A percentile compares a stretch with the other conserved stretches of the same genome.
phyloP scores from a whole-genome alignment of 257 asterid species.

The Penstemon davidsonii region DNA sequence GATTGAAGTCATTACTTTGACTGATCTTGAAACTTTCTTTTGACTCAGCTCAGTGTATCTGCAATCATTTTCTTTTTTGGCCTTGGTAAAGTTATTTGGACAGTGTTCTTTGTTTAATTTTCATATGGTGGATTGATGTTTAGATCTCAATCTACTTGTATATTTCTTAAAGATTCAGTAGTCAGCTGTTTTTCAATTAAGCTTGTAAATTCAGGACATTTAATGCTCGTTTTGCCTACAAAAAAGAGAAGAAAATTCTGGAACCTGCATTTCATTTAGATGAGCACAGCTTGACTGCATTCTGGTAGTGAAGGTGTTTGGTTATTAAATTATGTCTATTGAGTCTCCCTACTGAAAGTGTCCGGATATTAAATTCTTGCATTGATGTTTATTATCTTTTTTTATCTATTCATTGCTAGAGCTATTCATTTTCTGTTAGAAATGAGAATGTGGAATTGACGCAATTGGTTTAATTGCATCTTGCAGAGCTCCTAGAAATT shows the following conservation, averaged over 20 bases:
- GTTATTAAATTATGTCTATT: background rate
- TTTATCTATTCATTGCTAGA: background rate
- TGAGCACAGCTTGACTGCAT: background rate
- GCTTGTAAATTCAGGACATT: background rate
- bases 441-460: constrained; percentile 21
- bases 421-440: background rate
- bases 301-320: background rate
- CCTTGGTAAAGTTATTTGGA: background rate
- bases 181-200: background rate
- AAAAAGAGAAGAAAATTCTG: background rate
- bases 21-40: no score
- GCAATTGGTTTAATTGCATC: constrained; percentile 25
- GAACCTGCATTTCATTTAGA: background rate
- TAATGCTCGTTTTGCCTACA: background rate
- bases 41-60: no score
- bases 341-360: background rate
- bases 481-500: constrained; percentile 34
- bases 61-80: background rate
- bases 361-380: background rate
- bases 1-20: no score
- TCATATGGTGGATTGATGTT: background rate
- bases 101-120: background rate
- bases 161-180: background rate
- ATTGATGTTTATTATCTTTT: background rate
- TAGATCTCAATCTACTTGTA: background rate